Conservation (phyloP, 129 eudicot species). For the Chrysanthemum makinoi region DNA sequence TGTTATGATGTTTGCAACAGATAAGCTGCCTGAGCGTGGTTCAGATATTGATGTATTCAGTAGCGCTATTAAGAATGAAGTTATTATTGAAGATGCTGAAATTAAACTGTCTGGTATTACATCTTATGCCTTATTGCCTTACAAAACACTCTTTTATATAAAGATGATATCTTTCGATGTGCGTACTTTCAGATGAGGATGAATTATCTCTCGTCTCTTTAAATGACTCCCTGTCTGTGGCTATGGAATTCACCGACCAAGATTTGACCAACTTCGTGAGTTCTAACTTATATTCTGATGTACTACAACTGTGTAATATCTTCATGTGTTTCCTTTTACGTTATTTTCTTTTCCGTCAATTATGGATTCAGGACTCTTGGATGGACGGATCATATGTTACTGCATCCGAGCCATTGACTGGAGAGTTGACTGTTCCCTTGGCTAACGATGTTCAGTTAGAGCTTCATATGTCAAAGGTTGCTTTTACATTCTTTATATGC, state of each 20-base stretch:
- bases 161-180: neutral
- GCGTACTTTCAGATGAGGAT: constrained; percentile 50
- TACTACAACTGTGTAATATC: constrained; percentile 1
- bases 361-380: constrained; percentile 61
- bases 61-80: constrained; percentile 43
- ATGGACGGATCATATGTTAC: constrained; percentile 75
- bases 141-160: constrained; percentile 6
- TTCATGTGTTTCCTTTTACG: constrained; percentile 14
- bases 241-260: constrained; percentile 47
- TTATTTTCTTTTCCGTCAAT: constrained; percentile 14
- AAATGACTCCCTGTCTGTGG: constrained; percentile 38
- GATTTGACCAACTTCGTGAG: constrained; percentile 74
- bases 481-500: constrained; percentile 10
- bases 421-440: constrained; percentile 66
- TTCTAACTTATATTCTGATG: constrained; percentile 23
- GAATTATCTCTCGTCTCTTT: constrained; percentile 63
- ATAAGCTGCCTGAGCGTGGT: constrained; percentile 31
- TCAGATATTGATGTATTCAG: constrained; percentile 37
- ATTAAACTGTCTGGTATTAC: constrained; percentile 71
- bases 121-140: constrained; percentile 9
- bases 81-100: constrained; percentile 39
- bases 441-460: constrained; percentile 51
- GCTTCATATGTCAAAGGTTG: constrained; percentile 83
- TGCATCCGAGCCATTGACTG: constrained; percentile 44
- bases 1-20: constrained; percentile 25